Percentiles rank a stretch among this genome's conserved stretches.
These are phyloP conservation scores for Suillus brevipes DNA, from an alignment of 768 basidiomycete genomes.

Conservation along the genomic window DNA sequence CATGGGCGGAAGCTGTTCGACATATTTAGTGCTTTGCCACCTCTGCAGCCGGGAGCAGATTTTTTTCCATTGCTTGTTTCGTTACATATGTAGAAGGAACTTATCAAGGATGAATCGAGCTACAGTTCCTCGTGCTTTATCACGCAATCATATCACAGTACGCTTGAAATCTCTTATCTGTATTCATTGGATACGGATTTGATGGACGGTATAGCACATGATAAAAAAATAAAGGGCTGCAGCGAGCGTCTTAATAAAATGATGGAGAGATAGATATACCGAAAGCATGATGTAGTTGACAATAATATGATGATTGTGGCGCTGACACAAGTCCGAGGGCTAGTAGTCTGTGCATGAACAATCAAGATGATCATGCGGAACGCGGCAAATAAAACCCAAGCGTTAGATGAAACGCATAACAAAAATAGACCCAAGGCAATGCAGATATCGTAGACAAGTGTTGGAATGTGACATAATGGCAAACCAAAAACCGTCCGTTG, in stretches of 20 bases:
- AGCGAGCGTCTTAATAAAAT: slow-evolving; percentile 18
- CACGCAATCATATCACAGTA: not conserved
- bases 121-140: not conserved
- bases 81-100: not conserved
- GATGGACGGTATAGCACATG: slow-evolving; percentile 25
- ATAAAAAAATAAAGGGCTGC: slow-evolving; percentile 23
- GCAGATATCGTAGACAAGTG: slow-evolving; percentile 8
- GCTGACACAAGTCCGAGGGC: slow-evolving; percentile 18
- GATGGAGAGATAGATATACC: slow-evolving; percentile 7
- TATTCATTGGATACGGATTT: slow-evolving; percentile 27
- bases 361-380: slow-evolving; percentile 3
- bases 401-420: slow-evolving; percentile 15
- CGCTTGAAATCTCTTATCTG: not conserved
- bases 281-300: slow-evolving; percentile 10
- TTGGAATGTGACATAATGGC: slow-evolving; percentile 20
- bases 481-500: slow-evolving; percentile 14
- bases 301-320: slow-evolving; percentile 5
- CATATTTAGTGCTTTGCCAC: no score
- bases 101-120: not conserved
- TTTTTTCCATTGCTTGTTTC: no score
- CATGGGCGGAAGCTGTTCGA: no score
- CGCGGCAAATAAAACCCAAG: slow-evolving; percentile 24
- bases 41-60: no score
- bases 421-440: slow-evolving; percentile 16
- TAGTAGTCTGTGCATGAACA: slow-evolving; percentile 1